These are phyloP conservation scores for Ormosia emarginata DNA, from an alignment of 306 rosid genomes.

Conservation along the genomic window DNA sequence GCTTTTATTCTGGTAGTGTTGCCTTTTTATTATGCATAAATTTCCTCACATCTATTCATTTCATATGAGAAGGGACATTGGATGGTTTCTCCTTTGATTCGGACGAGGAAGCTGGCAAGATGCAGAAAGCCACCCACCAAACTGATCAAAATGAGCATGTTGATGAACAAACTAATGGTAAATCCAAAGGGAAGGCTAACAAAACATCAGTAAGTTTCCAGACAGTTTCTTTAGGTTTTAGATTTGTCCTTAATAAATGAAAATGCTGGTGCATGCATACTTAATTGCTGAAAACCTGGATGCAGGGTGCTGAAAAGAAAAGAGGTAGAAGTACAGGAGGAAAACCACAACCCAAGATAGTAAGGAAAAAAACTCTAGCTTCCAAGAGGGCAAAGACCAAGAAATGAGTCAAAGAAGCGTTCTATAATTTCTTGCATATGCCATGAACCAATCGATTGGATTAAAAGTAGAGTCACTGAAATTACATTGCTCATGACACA, in stretches of 20 bases:
- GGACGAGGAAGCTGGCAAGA: slow-evolving; percentile 78
- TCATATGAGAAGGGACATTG: slow-evolving; percentile 71
- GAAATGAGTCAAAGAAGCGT: slow-evolving; percentile 44
- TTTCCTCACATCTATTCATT: slow-evolving; percentile 16
- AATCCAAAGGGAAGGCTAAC: slow-evolving; percentile 54
- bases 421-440: slow-evolving; percentile 1
- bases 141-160: slow-evolving; percentile 51
- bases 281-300: slow-evolving; percentile 25
- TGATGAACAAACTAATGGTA: slow-evolving; percentile 52
- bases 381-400: slow-evolving; percentile 68
- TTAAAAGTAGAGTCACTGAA: slow-evolving; percentile 10
- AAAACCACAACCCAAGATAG: slow-evolving; percentile 68
- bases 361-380: slow-evolving; percentile 59
- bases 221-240: slow-evolving; percentile 2
- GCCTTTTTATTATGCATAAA: not conserved
- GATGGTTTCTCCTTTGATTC: slow-evolving; percentile 94
- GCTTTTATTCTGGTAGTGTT: slow-evolving; percentile 19
- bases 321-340: slow-evolving; percentile 66
- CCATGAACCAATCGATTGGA: slow-evolving; percentile 9
- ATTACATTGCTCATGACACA: slow-evolving; percentile 1
- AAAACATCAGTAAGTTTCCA: slow-evolving; percentile 62
- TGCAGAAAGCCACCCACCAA: slow-evolving; percentile 52
- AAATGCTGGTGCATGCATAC: slow-evolving; percentile 8
- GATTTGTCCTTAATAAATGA: slow-evolving; percentile 5
- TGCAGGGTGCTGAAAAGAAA: slow-evolving; percentile 71